These are phyloP conservation scores for Aspergillus asperescens DNA, from an alignment of 495 filamentous ascomycete species.

Conservation along the genomic window DNA sequence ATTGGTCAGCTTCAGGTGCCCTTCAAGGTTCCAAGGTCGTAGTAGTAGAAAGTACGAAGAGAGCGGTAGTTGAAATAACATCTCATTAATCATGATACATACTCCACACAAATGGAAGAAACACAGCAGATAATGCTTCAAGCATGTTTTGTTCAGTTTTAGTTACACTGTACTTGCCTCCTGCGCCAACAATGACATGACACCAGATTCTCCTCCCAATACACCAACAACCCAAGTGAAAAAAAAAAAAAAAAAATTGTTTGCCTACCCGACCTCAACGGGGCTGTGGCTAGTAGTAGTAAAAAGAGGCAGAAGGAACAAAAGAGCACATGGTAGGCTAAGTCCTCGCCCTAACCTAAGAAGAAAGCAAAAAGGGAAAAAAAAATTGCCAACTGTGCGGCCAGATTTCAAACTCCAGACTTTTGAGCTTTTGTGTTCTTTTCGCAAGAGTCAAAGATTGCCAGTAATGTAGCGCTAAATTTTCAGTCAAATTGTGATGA, in stretches of 20 bases:
- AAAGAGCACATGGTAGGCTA: neutral
- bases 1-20: constrained; percentile 7
- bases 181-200: constrained; percentile 8
- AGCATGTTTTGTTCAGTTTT: constrained; percentile 6
- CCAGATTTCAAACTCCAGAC: constrained; percentile 17
- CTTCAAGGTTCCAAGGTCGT: too few species aligned
- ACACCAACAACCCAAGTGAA: constrained; percentile 9
- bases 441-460: neutral
- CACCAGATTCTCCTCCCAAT: neutral
- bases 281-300: neutral
- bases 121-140: constrained; percentile 5
- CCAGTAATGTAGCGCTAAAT: neutral
- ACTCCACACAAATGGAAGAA: neutral
- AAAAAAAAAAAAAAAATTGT: neutral
- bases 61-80: neutral
- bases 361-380: too few species aligned
- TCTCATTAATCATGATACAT: constrained; percentile 4
- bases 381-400: constrained; percentile 11
- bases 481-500: constrained; percentile 17
- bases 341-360: too few species aligned
- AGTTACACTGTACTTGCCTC: neutral
- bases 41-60: neutral
- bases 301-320: constrained; percentile 1
- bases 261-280: neutral
- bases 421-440: constrained; percentile 12